Conservation (phyloP, 108 stramenopile species). For the Aurantiochytrium sp. region DNA sequence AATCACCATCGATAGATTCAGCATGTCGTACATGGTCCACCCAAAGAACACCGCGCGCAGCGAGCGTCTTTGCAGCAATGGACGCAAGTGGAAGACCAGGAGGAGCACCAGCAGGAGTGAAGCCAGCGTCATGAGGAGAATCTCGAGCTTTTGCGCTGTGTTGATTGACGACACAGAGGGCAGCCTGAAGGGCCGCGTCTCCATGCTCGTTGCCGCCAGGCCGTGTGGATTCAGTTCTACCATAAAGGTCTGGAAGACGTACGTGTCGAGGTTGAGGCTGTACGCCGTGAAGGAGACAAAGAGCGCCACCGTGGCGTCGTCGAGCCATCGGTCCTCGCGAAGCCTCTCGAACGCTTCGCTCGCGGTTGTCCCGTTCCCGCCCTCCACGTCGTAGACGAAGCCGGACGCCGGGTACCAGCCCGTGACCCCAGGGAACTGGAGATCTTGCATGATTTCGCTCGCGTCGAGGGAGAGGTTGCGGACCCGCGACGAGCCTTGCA, state of each 20-base stretch:
- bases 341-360: background rate
- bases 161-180: too few relatives aligned
- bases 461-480: background rate
- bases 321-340: background rate
- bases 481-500: too few relatives aligned
- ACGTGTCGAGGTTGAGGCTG: background rate
- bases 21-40: background rate
- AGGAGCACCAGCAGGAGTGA: background rate
- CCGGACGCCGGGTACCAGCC: background rate
- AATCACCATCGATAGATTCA: background rate
- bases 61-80: background rate
- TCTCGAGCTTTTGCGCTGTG: too few relatives aligned
- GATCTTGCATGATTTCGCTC: background rate
- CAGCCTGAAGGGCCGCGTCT: background rate
- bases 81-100: background rate
- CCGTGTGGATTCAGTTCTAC: background rate
- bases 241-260: background rate
- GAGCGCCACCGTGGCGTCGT: background rate
- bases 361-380: background rate
- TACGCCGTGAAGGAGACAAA: conserved; percentile 13
- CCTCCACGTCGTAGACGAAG: background rate
- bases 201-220: background rate
- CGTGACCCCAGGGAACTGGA: background rate
- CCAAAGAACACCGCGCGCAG: background rate
- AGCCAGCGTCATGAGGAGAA: background rate